Base-by-base conservation (phyloP, 116 monocot genomes). In the Posidonia oceanica region DNA sequence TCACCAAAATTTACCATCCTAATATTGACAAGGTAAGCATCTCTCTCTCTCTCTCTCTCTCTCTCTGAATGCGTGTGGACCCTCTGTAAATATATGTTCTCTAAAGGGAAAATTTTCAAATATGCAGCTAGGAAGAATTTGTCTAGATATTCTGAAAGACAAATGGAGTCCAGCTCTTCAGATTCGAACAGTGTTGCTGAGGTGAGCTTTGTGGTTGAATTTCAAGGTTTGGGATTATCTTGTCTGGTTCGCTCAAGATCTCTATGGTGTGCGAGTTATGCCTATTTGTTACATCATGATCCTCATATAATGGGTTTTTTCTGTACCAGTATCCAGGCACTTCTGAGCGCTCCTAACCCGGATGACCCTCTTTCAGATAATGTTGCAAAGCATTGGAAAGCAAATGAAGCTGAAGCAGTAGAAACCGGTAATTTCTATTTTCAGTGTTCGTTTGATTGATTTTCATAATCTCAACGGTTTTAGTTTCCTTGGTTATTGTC, bases 101-200 rank as follows among this genome's bases (percentile, higher is more conserved):
- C 29, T 29, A 36, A 40, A 29, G 7, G 14, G 39, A 2, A 64
- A 23, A 39, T 10, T 68, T 22, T 23, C 51, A 52, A 29, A 68
- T 16, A 23, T 73, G 72, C 79, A 83, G 83, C 83, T 83, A 74
- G 83, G 83, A 66, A 83, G 83, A 73, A 83, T 83, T 58, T 94
- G 94, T 57, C 91, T 94, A 74, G 94, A 94, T 76, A 94, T 94
- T 81, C 77, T 94, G 12, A 94, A 94, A 63, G 94, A 94, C 76
- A 94, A 94, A 65, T 94, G 94, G 91, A 94, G 94, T 75, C 94
- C 94, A 36, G 94, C 94, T 72, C 76, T 94, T 40, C 94, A 94
- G 75, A 94, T 94, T 71, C 85, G 94, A 66, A 94, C 94, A 7
- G 94, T 94, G 23, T 76, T 94, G 72, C 72, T 94, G 22, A 94